A percentile compares a stretch with the other conserved stretches of the same genome.
Evolutionary conservation across 148 eudicot species (phyloP).

Genomic region (Mesembryanthemum crystallinum): DNA sequence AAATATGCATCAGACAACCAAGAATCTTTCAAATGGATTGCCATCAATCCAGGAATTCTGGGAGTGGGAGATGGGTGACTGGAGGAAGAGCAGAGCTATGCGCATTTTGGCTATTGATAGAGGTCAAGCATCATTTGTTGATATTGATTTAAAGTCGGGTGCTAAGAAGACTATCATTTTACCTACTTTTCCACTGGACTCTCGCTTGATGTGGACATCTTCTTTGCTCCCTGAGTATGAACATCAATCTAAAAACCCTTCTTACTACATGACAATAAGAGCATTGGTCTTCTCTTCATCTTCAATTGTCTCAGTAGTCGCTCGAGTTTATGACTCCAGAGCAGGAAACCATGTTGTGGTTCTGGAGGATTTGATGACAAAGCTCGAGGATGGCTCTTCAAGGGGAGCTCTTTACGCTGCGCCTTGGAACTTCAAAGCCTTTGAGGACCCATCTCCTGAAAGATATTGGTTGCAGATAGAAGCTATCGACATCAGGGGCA

Average conservation of each 20-base stretch:
- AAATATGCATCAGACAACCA: conserved; percentile 40
- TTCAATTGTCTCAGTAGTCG: conserved; percentile 63
- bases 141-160: conserved; percentile 55
- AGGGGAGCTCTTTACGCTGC: conserved; percentile 55
- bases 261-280: conserved; percentile 49
- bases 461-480: conserved; percentile 83
- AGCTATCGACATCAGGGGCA: conserved; percentile 57
- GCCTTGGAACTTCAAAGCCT: conserved; percentile 73
- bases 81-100: conserved; percentile 77
- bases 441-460: conserved; percentile 66
- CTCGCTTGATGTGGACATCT: conserved; percentile 53
- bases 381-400: conserved; percentile 30
- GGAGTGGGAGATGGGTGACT: conserved; percentile 99
- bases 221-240: conserved; percentile 39
- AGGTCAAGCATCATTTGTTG: conserved; percentile 77
- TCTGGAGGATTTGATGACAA: conserved; percentile 62
- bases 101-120: conserved; percentile 82
- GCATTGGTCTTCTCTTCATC: conserved; percentile 75
- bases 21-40: conserved; percentile 37
- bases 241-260: conserved; percentile 35
- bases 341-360: conserved; percentile 46
- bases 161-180: conserved; percentile 52
- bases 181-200: conserved; percentile 82
- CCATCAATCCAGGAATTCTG: conserved; percentile 56
- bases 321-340: conserved; percentile 66